Evolutionary conservation across 2,329 filamentous ascomycete genomes (phyloP).

Genomic region (Beauveria rudraprayagi): DNA sequence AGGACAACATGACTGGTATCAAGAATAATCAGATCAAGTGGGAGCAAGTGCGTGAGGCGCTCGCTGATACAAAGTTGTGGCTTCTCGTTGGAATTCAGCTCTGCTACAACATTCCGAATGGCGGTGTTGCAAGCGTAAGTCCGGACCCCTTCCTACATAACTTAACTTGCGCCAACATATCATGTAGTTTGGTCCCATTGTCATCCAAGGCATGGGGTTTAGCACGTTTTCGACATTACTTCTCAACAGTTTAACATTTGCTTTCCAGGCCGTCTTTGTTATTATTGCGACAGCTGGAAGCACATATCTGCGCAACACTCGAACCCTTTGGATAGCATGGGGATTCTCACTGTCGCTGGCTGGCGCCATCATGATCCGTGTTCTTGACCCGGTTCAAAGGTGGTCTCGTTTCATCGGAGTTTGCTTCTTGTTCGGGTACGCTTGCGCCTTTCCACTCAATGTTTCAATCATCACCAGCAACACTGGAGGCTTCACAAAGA

Average conservation of each 20-base stretch:
- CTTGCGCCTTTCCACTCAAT: slow-evolving; percentile 33
- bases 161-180: not conserved
- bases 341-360: slow-evolving; percentile 15
- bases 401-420: slow-evolving; percentile 20
- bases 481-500: slow-evolving; percentile 54
- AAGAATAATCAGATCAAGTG: slow-evolving; percentile 23
- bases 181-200: slow-evolving; percentile 20
- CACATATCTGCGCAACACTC: slow-evolving; percentile 18
- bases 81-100: slow-evolving; percentile 20
- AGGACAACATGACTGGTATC: slow-evolving; percentile 27
- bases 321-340: slow-evolving; percentile 20
- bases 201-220: slow-evolving; percentile 20
- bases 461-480: slow-evolving; percentile 50
- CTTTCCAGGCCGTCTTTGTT: slow-evolving; percentile 19
- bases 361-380: slow-evolving; percentile 20
- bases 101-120: slow-evolving; percentile 22
- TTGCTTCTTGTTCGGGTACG: slow-evolving; percentile 47
- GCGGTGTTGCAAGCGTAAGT: slow-evolving; percentile 20
- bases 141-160: not conserved
- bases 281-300: slow-evolving; percentile 17
- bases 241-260: slow-evolving; percentile 15
- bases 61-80: slow-evolving; percentile 21
- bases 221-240: slow-evolving; percentile 17
- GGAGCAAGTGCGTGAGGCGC: slow-evolving; percentile 17
- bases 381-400: slow-evolving; percentile 9